Base-by-base conservation (phyloP, 768 basidiomycete species). In the Xerocomellus amylosporus region DNA sequence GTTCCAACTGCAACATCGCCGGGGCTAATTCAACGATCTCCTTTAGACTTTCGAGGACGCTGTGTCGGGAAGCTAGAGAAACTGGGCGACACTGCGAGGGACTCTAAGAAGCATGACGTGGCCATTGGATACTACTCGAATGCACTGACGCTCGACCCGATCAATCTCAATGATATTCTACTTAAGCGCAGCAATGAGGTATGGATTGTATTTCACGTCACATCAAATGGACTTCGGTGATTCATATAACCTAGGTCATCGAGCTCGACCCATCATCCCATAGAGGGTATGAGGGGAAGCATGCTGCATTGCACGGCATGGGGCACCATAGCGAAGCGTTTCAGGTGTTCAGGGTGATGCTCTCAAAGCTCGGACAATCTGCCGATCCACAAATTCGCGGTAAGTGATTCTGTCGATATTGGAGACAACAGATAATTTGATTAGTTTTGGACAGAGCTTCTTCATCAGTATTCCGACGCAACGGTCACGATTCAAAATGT, bases 131-230 rank as follows among this genome's bases (percentile, higher is more conserved):
- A 40, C 7, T 53, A 44, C 19, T 50, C 60, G 2, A 22, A n/a
- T 0, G 24, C 47, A 15, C 12, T 59, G 8, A 42, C 28, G 0
- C 51, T 61, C 8, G 14, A 42, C 10, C 15, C 30, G 1, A 1
- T 24, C 24, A 2, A 24, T 24, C 2, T 14, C 43, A 30, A 0
- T 1, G 41, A 47, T 3, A 43, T 45, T 19, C n/a, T 61, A 15
- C 13, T 56, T 7, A 56, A 56, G 30, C 39, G 58, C 3, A 53
- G 58, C 24, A 37, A 56, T 30, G 17, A n/a, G 43, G 43, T 30
- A 45, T 30, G 9, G 5, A 10, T 46, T 19, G 4, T 13, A 24
- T 14, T 38, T 37, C 9, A 10, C 5, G 5, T 5, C 12, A 5
- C 4, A 33, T 26, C 4, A 10, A 14, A 31, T 2, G 20, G 7